Evolutionary conservation across 352 stramenopile species (phyloP).

Genomic region (Phytophthora quininea): DNA sequence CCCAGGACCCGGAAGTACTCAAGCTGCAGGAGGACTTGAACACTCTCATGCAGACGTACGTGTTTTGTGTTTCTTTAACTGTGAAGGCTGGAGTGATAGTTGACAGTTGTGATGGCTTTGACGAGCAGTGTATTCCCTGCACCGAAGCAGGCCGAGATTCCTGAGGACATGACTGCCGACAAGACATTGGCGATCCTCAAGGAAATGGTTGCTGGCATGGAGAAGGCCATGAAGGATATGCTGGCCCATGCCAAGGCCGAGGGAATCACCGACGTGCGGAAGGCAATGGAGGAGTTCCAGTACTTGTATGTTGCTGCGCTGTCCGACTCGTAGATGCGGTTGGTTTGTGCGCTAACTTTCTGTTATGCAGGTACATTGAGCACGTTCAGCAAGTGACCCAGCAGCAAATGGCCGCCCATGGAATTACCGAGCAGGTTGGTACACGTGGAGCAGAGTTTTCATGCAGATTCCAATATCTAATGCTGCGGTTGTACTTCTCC

Average conservation of each 20-base stretch:
- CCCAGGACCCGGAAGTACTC: constrained; percentile 63
- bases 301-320: constrained; percentile 42
- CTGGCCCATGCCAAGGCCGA: constrained; percentile 69
- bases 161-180: constrained; percentile 70
- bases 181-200: constrained; percentile 72
- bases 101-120: constrained; percentile 11
- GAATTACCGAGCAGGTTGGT: constrained; percentile 61
- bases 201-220: constrained; percentile 74
- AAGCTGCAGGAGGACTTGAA: constrained; percentile 73
- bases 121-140: constrained; percentile 60
- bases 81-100: neutral
- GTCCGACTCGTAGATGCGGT: neutral
- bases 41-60: constrained; percentile 65
- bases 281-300: constrained; percentile 84
- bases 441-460: neutral
- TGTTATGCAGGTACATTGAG: constrained; percentile 50
- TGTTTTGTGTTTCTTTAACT: neutral
- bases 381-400: constrained; percentile 75
- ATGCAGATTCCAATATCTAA: neutral
- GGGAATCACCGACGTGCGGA: constrained; percentile 69
- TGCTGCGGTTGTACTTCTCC: neutral
- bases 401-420: constrained; percentile 67
- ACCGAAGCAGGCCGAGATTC: constrained; percentile 59
- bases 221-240: constrained; percentile 81
- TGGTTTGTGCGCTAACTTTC: neutral